phyloP scores from a whole-genome alignment of 495 filamentous ascomycete genomes.

The Lentithecium fluviatile region DNA sequence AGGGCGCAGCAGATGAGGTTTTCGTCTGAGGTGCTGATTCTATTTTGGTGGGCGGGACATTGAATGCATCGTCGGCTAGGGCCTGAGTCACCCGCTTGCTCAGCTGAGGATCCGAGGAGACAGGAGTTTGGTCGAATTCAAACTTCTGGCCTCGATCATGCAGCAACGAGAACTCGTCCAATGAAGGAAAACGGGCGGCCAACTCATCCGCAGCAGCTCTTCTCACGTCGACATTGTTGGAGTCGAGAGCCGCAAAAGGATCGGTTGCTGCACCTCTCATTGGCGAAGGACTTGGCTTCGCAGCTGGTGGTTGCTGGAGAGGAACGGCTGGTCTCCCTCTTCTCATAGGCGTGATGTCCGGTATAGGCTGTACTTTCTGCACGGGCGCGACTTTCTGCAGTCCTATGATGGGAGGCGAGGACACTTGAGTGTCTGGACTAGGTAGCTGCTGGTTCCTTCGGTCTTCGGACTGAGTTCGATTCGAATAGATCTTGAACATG shows the following conservation, averaged over 20 bases:
- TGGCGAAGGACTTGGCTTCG: conserved; percentile 73
- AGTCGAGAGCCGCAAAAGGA: conserved; percentile 86
- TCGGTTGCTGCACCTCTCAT: conserved; percentile 69
- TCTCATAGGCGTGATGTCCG: conserved; percentile 93
- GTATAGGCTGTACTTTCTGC: conserved; percentile 69
- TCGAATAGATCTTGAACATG: conserved; percentile 72
- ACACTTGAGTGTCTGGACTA: conserved; percentile 50
- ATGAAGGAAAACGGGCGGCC: conserved; percentile 79
- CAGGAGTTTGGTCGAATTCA: conserved; percentile 66
- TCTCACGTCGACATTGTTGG: conserved; percentile 46
- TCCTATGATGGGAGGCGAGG: conserved; percentile 64
- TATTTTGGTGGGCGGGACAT: conserved; percentile 42
- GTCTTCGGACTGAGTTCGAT: conserved; percentile 61
- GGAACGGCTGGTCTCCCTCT: conserved; percentile 73
- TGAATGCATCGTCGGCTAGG: conserved; percentile 87
- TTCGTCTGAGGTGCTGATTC: conserved; percentile 24
- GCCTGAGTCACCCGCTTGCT: conserved; percentile 75
- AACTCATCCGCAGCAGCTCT: conserved; percentile 67
- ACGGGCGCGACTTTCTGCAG: conserved; percentile 65
- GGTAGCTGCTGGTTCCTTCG: conserved; percentile 63
- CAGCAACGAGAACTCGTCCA: conserved; percentile 89
- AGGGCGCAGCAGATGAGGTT: conserved; percentile 17
- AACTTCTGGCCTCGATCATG: conserved; percentile 85
- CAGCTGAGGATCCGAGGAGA: conserved; percentile 52
- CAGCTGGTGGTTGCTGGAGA: conserved; percentile 43